Evolutionary conservation across 352 stramenopile genomes (phyloP).

Genomic region (Globisporangium apiculatum): DNA sequence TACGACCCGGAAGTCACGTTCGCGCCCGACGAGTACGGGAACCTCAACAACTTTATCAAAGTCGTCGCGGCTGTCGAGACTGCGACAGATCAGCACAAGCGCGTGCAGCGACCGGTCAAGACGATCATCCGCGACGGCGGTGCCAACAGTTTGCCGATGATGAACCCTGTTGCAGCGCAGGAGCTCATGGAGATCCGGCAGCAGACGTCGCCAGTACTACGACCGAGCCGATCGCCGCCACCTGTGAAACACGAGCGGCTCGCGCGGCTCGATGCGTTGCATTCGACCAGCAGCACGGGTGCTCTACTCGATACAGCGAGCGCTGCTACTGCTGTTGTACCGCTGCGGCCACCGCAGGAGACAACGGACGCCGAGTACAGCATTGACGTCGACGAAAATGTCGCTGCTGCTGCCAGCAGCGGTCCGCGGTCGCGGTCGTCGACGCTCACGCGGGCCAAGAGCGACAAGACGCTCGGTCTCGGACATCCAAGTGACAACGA

Average conservation of each 20-base stretch:
- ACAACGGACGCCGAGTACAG: constrained; percentile 64
- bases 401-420: constrained; percentile 2
- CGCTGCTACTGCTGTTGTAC: constrained; percentile 2
- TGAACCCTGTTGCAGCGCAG: constrained; percentile 62
- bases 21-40: constrained; percentile 77
- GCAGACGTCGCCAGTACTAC: constrained; percentile 34
- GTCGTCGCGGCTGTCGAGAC: constrained; percentile 26
- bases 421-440: constrained; percentile 31
- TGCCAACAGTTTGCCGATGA: constrained; percentile 41
- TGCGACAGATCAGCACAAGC: constrained; percentile 31
- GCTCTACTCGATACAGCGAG: neutral
- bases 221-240: constrained; percentile 22
- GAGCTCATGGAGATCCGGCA: constrained; percentile 58
- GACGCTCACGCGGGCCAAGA: constrained; percentile 66
- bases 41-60: constrained; percentile 84
- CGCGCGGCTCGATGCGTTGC: neutral
- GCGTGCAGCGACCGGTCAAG: constrained; percentile 43
- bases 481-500: constrained; percentile 3
- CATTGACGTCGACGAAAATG: constrained; percentile 36
- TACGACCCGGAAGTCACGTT: constrained; percentile 82
- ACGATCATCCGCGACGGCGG: constrained; percentile 62
- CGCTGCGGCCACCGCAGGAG: constrained; percentile 40
- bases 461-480: constrained; percentile 49
- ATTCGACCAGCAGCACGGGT: constrained; percentile 5
- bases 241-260: constrained; percentile 2